Percentiles rank a stretch among this genome's conserved stretches.
Conservation (phyloP, 2,329 filamentous ascomycete genomes). For the Metarhizium brunneum region DNA sequence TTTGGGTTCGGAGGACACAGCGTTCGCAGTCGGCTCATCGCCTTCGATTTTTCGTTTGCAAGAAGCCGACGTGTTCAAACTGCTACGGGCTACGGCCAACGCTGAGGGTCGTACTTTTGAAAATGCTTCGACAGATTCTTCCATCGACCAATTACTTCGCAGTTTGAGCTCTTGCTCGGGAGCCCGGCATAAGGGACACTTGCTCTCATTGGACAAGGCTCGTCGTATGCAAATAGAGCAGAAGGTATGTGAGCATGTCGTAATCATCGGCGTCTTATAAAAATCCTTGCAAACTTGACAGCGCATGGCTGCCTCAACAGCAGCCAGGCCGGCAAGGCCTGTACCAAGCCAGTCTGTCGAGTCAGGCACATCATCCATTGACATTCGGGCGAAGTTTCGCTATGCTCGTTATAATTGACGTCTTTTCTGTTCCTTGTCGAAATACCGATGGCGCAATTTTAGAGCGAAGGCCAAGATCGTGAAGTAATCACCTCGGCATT, state of each 20-base stretch:
- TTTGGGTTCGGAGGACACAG: slow-evolving; percentile 30
- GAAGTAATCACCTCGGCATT: background rate
- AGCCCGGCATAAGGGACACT: slow-evolving; percentile 76
- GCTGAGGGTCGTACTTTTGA: slow-evolving; percentile 51
- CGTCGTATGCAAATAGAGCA: slow-evolving; percentile 92
- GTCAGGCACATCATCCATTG: slow-evolving; percentile 47
- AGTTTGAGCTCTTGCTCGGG: slow-evolving; percentile 77
- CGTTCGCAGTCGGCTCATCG: slow-evolving; percentile 17
- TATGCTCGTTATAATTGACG: background rate
- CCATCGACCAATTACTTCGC: slow-evolving; percentile 73
- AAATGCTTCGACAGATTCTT: slow-evolving; percentile 79
- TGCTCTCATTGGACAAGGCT: slow-evolving; percentile 71
- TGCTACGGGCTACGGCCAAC: slow-evolving; percentile 51
- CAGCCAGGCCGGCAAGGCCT: slow-evolving; percentile 53
- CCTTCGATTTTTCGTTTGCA: slow-evolving; percentile 45
- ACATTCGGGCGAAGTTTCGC: slow-evolving; percentile 15
- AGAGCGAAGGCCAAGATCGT: background rate
- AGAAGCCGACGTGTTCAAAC: slow-evolving; percentile 2
- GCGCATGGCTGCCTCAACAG: slow-evolving; percentile 75
- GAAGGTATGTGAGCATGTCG: slow-evolving; percentile 90
- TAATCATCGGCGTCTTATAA: slow-evolving; percentile 89
- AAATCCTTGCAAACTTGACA: slow-evolving; percentile 99
- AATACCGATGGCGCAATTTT: background rate
- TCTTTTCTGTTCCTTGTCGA: background rate
- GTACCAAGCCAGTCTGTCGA: slow-evolving; percentile 80